These are phyloP conservation scores for Chrysoporthe austroafricana DNA, from an alignment of 2,329 filamentous ascomycete species.

Conservation along the genomic window DNA sequence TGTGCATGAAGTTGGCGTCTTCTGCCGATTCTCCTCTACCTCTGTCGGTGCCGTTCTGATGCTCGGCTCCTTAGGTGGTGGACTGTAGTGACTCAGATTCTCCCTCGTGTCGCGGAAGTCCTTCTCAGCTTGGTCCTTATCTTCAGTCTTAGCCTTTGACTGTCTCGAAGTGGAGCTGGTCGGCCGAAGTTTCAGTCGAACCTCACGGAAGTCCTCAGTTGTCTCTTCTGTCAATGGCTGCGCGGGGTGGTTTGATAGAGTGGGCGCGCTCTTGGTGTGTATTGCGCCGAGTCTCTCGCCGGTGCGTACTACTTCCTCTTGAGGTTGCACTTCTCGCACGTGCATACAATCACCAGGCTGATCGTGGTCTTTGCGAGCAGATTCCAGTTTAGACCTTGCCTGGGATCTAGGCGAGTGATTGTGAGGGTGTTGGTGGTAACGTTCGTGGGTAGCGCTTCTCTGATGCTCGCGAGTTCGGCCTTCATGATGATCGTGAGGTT, in stretches of 20 bases:
- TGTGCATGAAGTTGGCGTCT: not conserved
- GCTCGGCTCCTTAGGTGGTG: not conserved
- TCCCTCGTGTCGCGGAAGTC: slow-evolving; percentile 7
- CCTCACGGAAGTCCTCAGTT: slow-evolving; percentile 4
- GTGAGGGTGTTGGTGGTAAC: slow-evolving; percentile 22
- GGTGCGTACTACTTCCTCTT: not conserved
- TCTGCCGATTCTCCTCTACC: slow-evolving; percentile 4
- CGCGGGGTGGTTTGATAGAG: not conserved
- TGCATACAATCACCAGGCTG: not conserved
- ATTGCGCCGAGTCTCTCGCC: slow-evolving; percentile 2
- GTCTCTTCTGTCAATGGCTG: slow-evolving; percentile 1
- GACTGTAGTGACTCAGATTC: slow-evolving; percentile 10
- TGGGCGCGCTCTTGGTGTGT: slow-evolving; percentile 1
- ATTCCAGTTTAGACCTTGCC: not conserved
- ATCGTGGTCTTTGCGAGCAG: not conserved
- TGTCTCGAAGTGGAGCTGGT: slow-evolving; percentile 8
- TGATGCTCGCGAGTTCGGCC: not conserved
- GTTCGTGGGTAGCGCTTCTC: slow-evolving; percentile 14
- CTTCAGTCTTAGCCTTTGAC: not conserved
- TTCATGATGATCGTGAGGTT: not conserved
- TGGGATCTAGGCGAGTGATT: slow-evolving; percentile 16
- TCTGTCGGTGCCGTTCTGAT: not conserved
- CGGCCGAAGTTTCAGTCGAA: slow-evolving; percentile 14
- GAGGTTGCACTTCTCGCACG: not conserved
- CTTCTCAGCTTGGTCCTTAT: not conserved